Evolutionary conservation across 768 basidiomycete genomes (phyloP).

Genomic region (Podaxis sp.): DNA sequence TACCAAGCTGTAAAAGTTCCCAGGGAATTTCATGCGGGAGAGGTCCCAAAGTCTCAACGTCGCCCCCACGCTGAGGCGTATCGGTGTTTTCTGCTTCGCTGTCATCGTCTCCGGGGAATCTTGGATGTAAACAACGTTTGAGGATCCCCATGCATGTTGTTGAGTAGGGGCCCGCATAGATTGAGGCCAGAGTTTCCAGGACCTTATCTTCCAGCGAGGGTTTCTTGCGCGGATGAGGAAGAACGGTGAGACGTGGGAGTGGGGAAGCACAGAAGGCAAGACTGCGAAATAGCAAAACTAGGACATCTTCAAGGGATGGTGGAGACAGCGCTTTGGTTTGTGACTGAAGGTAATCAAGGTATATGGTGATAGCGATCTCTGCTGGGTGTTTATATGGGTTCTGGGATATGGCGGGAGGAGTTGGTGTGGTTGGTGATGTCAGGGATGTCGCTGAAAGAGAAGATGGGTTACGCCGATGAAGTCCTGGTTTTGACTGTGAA

Average conservation of each 20-base stretch:
- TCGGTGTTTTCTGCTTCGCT: neutral
- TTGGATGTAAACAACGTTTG: conserved; percentile 57
- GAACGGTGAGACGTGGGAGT: conserved; percentile 66
- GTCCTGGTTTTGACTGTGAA: conserved; percentile 10
- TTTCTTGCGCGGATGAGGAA: conserved; percentile 34
- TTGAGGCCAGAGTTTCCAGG: conserved; percentile 51
- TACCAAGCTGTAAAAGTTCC: conserved; percentile 27
- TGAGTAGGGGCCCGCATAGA: conserved; percentile 67
- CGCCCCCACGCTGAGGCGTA: conserved; percentile 9
- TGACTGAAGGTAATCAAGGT: conserved; percentile 60
- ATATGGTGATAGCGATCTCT: conserved; percentile 64
- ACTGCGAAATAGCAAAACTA: conserved; percentile 74
- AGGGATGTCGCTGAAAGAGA: conserved; percentile 10
- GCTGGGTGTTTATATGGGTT: conserved; percentile 45
- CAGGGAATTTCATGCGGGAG: conserved; percentile 4
- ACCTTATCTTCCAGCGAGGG: conserved; percentile 53
- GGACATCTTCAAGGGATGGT: conserved; percentile 49
- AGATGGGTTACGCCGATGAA: conserved; percentile 15
- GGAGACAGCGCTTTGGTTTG: conserved; percentile 62
- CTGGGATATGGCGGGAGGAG: conserved; percentile 18
- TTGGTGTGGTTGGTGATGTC: conserved; percentile 28
- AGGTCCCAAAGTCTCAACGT: neutral
- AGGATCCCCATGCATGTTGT: conserved; percentile 64
- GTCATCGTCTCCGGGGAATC: conserved; percentile 22
- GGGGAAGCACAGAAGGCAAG: conserved; percentile 65